Evolutionary conservation across 2,329 filamentous ascomycete genomes (phyloP).

Genomic region (Macrophomina tecta): DNA sequence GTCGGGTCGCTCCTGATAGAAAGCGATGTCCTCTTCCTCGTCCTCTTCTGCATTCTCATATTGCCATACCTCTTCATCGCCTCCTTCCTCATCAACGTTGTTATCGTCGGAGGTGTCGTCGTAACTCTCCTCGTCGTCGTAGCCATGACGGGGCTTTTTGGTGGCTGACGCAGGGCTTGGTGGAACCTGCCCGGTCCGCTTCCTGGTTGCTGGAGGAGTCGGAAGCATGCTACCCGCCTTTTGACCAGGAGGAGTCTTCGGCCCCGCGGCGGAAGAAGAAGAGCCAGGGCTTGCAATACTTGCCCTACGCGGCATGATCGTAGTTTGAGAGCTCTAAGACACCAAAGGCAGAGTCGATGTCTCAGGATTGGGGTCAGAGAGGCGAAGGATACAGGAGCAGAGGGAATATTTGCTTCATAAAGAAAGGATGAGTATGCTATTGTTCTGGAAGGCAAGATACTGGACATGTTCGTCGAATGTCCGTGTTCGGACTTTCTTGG

Average conservation of each 20-base stretch:
- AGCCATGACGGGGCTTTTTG: not conserved
- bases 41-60: not conserved
- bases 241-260: no score
- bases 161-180: not conserved
- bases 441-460: not conserved
- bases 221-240: not conserved
- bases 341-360: no score
- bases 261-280: no score
- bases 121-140: not conserved
- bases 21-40: not conserved
- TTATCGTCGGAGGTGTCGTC: no score
- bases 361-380: no score
- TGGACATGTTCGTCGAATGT: not conserved
- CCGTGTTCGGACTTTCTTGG: slow-evolving; percentile 10
- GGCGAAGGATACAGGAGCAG: no score
- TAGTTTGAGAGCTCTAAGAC: no score
- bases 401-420: not conserved
- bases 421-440: not conserved
- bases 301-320: no score
- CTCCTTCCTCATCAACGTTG: not conserved
- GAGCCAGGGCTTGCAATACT: no score
- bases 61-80: not conserved
- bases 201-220: not conserved
- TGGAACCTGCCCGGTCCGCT: no score
- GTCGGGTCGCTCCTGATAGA: not conserved